A percentile compares a stretch with the other conserved stretches of the same genome.
Conservation (phyloP, 176 grass and related monocot genomes). For the Avena insularis region DNA sequence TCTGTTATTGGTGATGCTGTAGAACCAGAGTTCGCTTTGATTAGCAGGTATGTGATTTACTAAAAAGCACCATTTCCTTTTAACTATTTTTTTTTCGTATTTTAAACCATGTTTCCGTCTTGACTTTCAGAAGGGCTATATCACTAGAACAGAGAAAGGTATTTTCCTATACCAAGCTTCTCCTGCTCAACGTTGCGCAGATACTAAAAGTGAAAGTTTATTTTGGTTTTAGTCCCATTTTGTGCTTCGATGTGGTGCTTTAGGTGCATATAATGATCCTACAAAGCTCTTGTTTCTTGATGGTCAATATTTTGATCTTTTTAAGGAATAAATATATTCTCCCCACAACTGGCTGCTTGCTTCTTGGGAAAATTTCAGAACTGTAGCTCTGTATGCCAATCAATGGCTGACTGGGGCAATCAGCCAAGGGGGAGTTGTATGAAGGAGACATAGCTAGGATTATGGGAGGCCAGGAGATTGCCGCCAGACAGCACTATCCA, state of each 20-base stretch:
- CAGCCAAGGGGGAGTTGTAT: neutral
- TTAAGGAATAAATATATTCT: neutral
- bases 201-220: slow-evolving; percentile 17
- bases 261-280: slow-evolving; percentile 17
- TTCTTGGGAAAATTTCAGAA: neutral
- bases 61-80: slow-evolving; percentile 35
- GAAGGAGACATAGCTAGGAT: neutral
- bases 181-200: slow-evolving; percentile 37
- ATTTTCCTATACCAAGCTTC: slow-evolving; percentile 42
- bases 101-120: slow-evolving; percentile 46
- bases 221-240: slow-evolving; percentile 28
- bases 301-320: slow-evolving; percentile 17
- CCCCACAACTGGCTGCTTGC: neutral
- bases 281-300: neutral
- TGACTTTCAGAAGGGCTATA: slow-evolving; percentile 73
- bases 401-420: neutral
- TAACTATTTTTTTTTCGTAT: neutral
- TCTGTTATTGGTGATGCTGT: slow-evolving; percentile 54
- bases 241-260: neutral
- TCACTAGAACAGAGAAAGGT: slow-evolving; percentile 77
- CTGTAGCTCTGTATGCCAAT: slow-evolving; percentile 15
- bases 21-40: slow-evolving; percentile 54
- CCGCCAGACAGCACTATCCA: neutral
- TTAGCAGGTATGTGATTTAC: slow-evolving; percentile 56
- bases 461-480: neutral